A percentile compares a stretch with the other conserved stretches of the same genome.
Conservation (phyloP, 169 alveolate genomes). For the Cryptosporidium meleagridis region DNA sequence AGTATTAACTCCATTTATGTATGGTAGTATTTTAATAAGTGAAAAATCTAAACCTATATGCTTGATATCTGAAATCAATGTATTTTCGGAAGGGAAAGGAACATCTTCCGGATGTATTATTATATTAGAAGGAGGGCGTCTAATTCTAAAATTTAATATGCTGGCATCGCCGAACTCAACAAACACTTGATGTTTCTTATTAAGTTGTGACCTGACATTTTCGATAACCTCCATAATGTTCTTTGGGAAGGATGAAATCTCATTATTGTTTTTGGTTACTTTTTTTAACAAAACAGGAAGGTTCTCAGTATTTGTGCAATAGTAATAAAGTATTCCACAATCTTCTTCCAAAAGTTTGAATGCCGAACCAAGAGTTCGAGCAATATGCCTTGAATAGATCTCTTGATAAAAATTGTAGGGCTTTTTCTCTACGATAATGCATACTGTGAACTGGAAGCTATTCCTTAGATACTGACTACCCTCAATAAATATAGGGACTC, state of each 20-base stretch:
- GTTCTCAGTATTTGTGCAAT: slow-evolving; percentile 33
- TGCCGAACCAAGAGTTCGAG: slow-evolving; percentile 42
- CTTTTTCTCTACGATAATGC: slow-evolving; percentile 28
- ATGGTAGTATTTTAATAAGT: slow-evolving; percentile 20
- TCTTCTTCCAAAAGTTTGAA: slow-evolving; percentile 69
- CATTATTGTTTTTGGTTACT: background rate
- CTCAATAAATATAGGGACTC: slow-evolving; percentile 64
- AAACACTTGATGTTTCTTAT: slow-evolving; percentile 10
- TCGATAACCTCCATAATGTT: slow-evolving; percentile 24
- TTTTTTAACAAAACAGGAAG: background rate
- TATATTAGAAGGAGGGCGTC: slow-evolving; percentile 30
- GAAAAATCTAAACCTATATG: slow-evolving; percentile 41
- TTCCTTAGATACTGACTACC: slow-evolving; percentile 57
- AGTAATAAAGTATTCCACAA: slow-evolving; percentile 53
- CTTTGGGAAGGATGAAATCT: slow-evolving; percentile 5
- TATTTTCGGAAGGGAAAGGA: slow-evolving; percentile 23
- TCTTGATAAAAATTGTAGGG: slow-evolving; percentile 2
- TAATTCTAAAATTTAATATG: slow-evolving; percentile 25
- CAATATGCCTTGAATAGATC: slow-evolving; percentile 54
- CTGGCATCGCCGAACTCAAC: slow-evolving; percentile 10
- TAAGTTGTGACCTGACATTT: slow-evolving; percentile 34
- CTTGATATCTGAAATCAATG: slow-evolving; percentile 1
- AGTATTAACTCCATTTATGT: slow-evolving; percentile 44
- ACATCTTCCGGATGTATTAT: slow-evolving; percentile 36
- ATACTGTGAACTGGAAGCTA: slow-evolving; percentile 67